These are phyloP conservation scores for Paspalum notatum DNA, from an alignment of 176 grass and related monocot genomes.

Conservation along the genomic window DNA sequence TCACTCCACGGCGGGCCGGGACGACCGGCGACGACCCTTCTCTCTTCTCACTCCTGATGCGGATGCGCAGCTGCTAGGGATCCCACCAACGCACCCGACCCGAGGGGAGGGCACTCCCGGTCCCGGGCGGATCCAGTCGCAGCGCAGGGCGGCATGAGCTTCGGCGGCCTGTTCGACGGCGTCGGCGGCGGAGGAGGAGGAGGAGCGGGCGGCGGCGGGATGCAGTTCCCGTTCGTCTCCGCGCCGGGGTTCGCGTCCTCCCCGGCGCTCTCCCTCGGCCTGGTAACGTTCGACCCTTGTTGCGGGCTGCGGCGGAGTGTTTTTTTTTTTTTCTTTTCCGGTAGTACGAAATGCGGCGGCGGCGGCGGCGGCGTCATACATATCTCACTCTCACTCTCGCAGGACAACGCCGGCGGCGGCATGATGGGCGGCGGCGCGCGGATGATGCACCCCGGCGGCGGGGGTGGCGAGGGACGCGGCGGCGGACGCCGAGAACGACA, in stretches of 20 bases:
- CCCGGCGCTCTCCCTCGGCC: constrained; percentile 76
- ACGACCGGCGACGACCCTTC: no score
- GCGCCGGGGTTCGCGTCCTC: constrained; percentile 68
- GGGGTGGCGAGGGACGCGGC: not conserved
- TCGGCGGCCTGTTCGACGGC: constrained; percentile 66
- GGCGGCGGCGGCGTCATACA: not conserved
- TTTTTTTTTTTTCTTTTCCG: no score
- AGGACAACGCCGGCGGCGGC: constrained; percentile 49
- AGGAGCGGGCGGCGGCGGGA: constrained; percentile 38
- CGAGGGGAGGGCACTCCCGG: not conserved
- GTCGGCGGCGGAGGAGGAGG: constrained; percentile 1
- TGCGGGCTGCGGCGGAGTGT: no score
- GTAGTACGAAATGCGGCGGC: no score
- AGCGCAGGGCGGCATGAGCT: constrained; percentile 56
- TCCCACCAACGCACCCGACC: no score
- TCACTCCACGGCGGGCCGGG: no score
- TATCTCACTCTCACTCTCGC: not conserved
- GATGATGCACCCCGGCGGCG: constrained; percentile 7
- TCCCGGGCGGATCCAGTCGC: no score
- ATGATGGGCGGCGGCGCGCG: constrained; percentile 9
- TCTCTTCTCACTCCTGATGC: no score
- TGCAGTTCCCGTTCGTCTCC: constrained; percentile 59
- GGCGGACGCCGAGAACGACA: constrained; percentile 71
- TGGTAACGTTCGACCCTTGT: no score
- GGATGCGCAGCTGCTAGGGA: no score